Conservation (phyloP, 345 rosid species). For the Turritis glabra region DNA sequence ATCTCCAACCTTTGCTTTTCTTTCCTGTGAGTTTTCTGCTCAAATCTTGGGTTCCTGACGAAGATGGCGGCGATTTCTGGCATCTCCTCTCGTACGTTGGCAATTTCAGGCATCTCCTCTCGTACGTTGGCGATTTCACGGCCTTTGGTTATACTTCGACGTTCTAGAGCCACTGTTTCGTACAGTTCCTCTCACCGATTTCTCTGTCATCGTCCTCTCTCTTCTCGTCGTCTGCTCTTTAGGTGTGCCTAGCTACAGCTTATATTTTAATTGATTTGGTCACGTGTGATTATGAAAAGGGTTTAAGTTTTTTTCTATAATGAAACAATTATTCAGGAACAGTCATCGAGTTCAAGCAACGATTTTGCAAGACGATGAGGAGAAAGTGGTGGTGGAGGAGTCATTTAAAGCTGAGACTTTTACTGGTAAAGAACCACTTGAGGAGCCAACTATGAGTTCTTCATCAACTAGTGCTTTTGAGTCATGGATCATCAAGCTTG, state of each 20-base stretch:
- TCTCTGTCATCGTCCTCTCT: conserved; percentile 24
- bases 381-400: conserved; percentile 68
- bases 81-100: conserved; percentile 21
- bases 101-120: conserved; percentile 29
- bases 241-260: conserved; percentile 36
- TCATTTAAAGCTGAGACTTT: conserved; percentile 55
- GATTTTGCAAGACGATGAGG: conserved; percentile 67
- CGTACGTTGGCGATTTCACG: conserved; percentile 4
- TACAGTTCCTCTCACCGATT: conserved; percentile 37
- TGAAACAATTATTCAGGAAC: conserved; percentile 37
- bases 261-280: background rate
- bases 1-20: conserved; percentile 1
- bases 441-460: conserved; percentile 34
- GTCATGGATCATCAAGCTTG: conserved; percentile 65
- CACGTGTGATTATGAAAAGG: background rate
- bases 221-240: conserved; percentile 34
- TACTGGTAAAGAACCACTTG: conserved; percentile 34
- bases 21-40: background rate
- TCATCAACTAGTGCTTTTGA: conserved; percentile 49
- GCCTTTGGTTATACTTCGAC: conserved; percentile 28
- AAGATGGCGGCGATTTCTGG: conserved; percentile 33
- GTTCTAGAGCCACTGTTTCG: conserved; percentile 28
- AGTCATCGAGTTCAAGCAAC: conserved; percentile 51
- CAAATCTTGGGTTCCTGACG: background rate
- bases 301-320: background rate